Evolutionary conservation across 2,329 filamentous ascomycete genomes (phyloP), one percentile per base, ranked within the genome.

Genomic region (Monilinia polystroma): DNA sequence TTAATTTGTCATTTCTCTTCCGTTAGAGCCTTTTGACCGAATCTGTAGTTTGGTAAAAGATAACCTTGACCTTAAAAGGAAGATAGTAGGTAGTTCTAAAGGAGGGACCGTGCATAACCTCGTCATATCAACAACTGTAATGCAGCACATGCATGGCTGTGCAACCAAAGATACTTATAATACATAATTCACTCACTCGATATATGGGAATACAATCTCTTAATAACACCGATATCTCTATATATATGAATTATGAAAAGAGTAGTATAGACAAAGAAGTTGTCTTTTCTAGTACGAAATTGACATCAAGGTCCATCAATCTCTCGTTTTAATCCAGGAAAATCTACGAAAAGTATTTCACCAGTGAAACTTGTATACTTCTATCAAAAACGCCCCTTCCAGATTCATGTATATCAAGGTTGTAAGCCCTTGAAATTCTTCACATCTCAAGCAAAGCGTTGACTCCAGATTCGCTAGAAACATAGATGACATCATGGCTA

Each of bases 381-480:
- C 38, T 51, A 18, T 23, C 14, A 26, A 23, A 32, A 26, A 20
- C 5, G 4, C 32, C 10, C 29, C 23, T 26, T n/a, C n/a, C n/a
- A 14, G 23, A 38, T 23, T 43, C 29, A 38, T 20, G 29, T 62
- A 26, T 8, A 20, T 23, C n/a, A 51, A 62, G 29, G 38, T 38
- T 51, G 58, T 41, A 16, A 51, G 29, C 38, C 12, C 58, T 14
- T 51, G 8, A 38, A 20, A 51, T 16, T 51, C 68, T 70, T 53
- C 70, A 68, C 70, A 75, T 73, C 2, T 67, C 73, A 56, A 97
- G 79, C 62, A 97, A 81, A 20, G 91, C 92, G 72, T 83, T 85
- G 38, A 93, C 95, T 57, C 92, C 94, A 26, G 90, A 85, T 85
- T 99, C 95, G 79, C 93, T 97, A 78, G 90, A 96, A 73, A 98